Evolutionary conservation across 176 grass and related monocot genomes (phyloP).

Genomic region (Raddia guianensis): DNA sequence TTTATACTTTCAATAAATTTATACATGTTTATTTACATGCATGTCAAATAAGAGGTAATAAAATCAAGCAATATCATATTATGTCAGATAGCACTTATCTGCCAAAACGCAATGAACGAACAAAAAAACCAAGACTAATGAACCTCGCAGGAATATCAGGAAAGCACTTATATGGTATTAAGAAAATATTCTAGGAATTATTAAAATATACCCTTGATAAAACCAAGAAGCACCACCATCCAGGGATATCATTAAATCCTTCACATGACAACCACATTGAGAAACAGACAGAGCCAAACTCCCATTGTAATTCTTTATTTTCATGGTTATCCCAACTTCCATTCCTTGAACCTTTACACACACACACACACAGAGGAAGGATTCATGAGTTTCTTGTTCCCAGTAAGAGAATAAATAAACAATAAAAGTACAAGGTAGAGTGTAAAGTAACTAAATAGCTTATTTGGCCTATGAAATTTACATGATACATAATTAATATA

Average conservation of each 20-base stretch:
- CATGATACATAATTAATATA: not conserved
- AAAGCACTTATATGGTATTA: no score
- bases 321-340: constrained; percentile 84
- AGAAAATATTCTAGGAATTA: not conserved
- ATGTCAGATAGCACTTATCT: constrained; percentile 13
- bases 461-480: not conserved
- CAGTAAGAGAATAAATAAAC: constrained; percentile 31
- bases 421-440: constrained; percentile 14
- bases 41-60: not conserved
- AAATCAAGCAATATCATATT: not conserved
- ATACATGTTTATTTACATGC: constrained; percentile 14
- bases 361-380: constrained; percentile 32
- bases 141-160: no score
- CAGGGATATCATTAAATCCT: constrained; percentile 76
- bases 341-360: constrained; percentile 84
- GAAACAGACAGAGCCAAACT: constrained; percentile 62
- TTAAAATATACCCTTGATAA: constrained; percentile 88
- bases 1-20: not conserved
- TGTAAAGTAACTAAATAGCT: constrained; percentile 6
- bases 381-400: constrained; percentile 42
- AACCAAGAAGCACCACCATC: constrained; percentile 98
- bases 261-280: constrained; percentile 75
- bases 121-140: not conserved
- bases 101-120: not conserved
- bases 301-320: constrained; percentile 74